Evolutionary conservation across 2,329 filamentous ascomycete species (phyloP), one percentile per base, ranked within the genome.

Genomic region (Aspergillus quadricinctus): DNA sequence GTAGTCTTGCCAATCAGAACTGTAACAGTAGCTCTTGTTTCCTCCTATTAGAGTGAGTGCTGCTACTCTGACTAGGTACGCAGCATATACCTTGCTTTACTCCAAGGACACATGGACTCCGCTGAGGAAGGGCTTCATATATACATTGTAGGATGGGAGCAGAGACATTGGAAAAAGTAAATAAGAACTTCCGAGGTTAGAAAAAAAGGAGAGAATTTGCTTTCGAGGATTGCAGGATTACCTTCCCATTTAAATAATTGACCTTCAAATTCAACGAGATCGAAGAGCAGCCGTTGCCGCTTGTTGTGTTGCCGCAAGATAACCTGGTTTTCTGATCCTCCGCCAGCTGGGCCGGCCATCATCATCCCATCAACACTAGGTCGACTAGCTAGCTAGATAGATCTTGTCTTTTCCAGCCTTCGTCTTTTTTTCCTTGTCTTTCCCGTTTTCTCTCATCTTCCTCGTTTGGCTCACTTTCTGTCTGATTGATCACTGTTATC

Each of bases 401-500:
- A 43, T 29, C 41, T 29, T 23, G 29, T 52, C 41, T 48, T 49
- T 52, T 57, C 66, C 67, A 68, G 66, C 66, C 66, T 65, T 69
- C 59, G 35, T 55, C 55, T 62, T 64, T 63, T 61, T 50, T 21
- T n/a, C 37, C 53, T 48, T 56, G 48, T 29, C 54, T 53, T 50
- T 35, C 50, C 51, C 31, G 50, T 52, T 25, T 56, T 54, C 11
- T 56, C 52, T 56, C 50, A 50, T 55, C 55, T 59, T 59, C 49
- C 37, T 31, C 11, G 21, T n/a, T 37, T 46, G 23, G 23, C 41
- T 51, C 41, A 40, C 43, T 50, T 52, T 40, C 53, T 52, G 54
- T 54, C 52, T 56, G 25, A 49, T 29, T 45, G 52, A 43, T 31
- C 11, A 11, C 48, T 52, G 43, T 54, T 48, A 48, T 35, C 40